Evolutionary conservation across 1,139 yeast species (phyloP).

Genomic region (Scheffersomyces lignicola): DNA sequence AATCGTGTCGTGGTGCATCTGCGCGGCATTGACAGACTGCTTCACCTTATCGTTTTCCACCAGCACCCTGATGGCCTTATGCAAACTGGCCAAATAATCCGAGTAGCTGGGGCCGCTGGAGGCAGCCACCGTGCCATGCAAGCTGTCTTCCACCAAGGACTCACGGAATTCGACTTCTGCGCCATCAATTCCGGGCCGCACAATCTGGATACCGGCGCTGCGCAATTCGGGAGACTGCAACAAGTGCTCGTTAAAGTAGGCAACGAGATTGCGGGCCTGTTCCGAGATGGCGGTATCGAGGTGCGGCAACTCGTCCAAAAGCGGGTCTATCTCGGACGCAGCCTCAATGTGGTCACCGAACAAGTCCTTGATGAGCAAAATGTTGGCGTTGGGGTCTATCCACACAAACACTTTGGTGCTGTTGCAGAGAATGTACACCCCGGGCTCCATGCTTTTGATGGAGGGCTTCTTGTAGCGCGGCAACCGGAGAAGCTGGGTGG

Average conservation of each 20-base stretch:
- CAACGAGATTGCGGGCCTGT: conserved; percentile 66
- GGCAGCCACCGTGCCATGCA: conserved; percentile 26
- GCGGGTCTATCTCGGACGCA: conserved; percentile 45
- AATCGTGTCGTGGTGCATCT: conserved; percentile 28
- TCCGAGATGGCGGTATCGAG: conserved; percentile 67
- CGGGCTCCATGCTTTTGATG: conserved; percentile 56
- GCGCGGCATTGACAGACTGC: conserved; percentile 25
- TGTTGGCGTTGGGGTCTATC: conserved; percentile 72
- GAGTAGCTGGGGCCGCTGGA: conserved; percentile 53
- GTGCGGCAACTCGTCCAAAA: conserved; percentile 67
- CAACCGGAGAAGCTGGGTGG: conserved; percentile 51
- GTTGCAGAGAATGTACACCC: conserved; percentile 76
- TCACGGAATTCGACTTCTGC: conserved; percentile 58
- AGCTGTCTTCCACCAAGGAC: conserved; percentile 69
- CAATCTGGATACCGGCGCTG: conserved; percentile 53
- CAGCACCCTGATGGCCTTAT: conserved; percentile 58
- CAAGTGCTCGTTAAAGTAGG: conserved; percentile 46
- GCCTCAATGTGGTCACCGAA: conserved; percentile 58
- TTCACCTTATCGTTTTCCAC: conserved; percentile 47
- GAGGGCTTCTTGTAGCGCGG: conserved; percentile 49
- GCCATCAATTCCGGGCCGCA: conserved; percentile 68
- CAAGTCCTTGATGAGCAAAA: conserved; percentile 67
- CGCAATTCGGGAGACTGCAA: conserved; percentile 30
- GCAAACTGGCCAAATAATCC: conserved; percentile 63
- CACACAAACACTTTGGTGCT: conserved; percentile 65